These are phyloP conservation scores for Setomelanomma holmii DNA, from an alignment of 2,329 filamentous ascomycete species.

Conservation along the genomic window DNA sequence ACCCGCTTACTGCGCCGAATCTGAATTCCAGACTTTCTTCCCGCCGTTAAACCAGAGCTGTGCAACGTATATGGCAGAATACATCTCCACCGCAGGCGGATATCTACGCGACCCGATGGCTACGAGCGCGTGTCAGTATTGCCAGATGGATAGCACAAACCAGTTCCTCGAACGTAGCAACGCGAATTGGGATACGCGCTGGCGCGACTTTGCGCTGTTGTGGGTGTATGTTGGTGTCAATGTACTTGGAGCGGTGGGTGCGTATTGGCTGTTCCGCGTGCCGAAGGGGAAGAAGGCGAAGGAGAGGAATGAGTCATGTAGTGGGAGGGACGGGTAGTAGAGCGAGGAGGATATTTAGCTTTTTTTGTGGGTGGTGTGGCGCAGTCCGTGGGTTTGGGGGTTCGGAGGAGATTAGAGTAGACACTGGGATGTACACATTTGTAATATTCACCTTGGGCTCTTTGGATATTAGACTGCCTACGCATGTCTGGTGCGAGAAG, in stretches of 20 bases:
- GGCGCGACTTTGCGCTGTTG: conserved; percentile 65
- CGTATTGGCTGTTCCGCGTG: conserved; percentile 63
- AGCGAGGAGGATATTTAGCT: no score
- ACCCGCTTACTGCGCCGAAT: conserved; percentile 56
- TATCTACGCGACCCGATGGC: conserved; percentile 53
- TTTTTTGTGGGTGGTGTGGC: no score
- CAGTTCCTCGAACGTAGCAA: conserved; percentile 53
- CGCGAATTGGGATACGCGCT: conserved; percentile 59
- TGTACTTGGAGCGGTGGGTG: conserved; percentile 51
- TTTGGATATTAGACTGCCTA: no score
- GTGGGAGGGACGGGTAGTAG: no score
- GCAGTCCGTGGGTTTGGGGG: no score
- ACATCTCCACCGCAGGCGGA: conserved; percentile 50
- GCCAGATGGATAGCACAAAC: conserved; percentile 55
- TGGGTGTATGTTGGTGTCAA: conserved; percentile 62
- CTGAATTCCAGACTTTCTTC: conserved; percentile 51
- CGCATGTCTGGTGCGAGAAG: no score
- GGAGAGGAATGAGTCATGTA: conserved; percentile 5
- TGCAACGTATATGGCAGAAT: conserved; percentile 53
- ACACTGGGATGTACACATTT: no score
- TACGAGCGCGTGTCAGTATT: conserved; percentile 56
- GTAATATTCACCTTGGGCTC: no score
- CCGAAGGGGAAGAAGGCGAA: conserved; percentile 55
- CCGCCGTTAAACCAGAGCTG: conserved; percentile 50
- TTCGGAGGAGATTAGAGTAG: no score